Evolutionary conservation across 768 basidiomycete species (phyloP).

Genomic region (Postia placenta): DNA sequence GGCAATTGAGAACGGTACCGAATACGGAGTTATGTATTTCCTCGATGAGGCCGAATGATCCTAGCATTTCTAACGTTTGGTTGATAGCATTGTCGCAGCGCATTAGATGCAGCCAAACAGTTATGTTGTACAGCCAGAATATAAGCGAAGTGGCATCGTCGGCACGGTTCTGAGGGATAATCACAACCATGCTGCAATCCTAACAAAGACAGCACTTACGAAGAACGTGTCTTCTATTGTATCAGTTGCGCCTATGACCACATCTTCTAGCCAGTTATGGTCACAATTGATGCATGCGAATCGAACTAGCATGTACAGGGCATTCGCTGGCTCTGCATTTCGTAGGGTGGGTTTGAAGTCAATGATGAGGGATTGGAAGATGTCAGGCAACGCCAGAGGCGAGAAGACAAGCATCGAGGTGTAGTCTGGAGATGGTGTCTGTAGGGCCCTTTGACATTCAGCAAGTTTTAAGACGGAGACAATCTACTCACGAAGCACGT

Average conservation of each 20-base stretch:
- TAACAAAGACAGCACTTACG: conserved; percentile 49
- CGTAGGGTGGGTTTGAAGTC: conserved; percentile 65
- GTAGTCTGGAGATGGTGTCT: conserved; percentile 74
- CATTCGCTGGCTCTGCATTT: conserved; percentile 85
- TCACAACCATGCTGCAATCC: not conserved
- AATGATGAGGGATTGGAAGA: conserved; percentile 78
- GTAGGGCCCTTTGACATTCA: conserved; percentile 16
- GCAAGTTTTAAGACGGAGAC: not conserved
- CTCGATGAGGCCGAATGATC: conserved; percentile 80
- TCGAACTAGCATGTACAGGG: conserved; percentile 82
- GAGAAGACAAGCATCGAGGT: conserved; percentile 93
- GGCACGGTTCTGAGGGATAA: conserved; percentile 52
- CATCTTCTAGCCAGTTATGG: conserved; percentile 86
- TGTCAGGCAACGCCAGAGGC: conserved; percentile 65
- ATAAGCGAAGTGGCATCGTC: conserved; percentile 84
- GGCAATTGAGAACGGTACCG: conserved; percentile 40
- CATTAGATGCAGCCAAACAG: conserved; percentile 86
- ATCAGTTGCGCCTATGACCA: conserved; percentile 87
- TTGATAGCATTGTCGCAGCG: conserved; percentile 77
- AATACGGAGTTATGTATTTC: conserved; percentile 94
- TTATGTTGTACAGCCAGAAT: conserved; percentile 94
- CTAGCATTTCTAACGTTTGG: conserved; percentile 76
- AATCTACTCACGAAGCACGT: conserved; percentile 11
- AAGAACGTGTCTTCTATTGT: conserved; percentile 89
- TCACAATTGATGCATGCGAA: conserved; percentile 94